Base-by-base conservation (phyloP, 805 yeast genomes). In the Spathaspora passalidarum region DNA sequence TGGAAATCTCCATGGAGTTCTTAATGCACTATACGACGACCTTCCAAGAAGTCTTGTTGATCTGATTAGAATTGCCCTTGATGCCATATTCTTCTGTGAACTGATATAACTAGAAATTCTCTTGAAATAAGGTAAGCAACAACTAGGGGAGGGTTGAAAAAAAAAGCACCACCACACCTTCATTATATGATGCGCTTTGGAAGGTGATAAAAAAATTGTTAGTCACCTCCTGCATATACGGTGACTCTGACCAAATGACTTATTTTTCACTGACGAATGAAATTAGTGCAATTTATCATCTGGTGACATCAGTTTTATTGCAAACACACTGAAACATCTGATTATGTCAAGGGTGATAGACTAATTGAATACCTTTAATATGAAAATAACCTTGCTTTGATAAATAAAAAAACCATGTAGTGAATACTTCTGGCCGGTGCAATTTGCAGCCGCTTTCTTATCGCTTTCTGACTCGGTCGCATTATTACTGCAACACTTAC, bases 251-350 rank as follows among this genome's bases (percentile, higher is more conserved):
- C 14, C 16, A n/a, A n/a, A n/a, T n/a, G n/a, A n/a, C n/a, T n/a
- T n/a, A n/a, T n/a, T n/a, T n/a, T 25, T 25, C 14, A 17, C 18
- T 19, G 22, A 35, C 21, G 18, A 35, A 35, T 35, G 11, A 35
- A 18, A 35, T 35, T 35, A 17, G 18, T 35, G 17, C 14, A 35
- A 35, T 35, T 35, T 18, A 35, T 35, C 38, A 35, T 35, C 38
- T 13, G 34, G 14, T 29, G 34, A 29, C 34, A 29, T 29, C 34
- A 29, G 17, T 3, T n/a, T 2, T 29, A 29, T 13, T 29, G 14
- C 13, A 29, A n/a, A 29, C 34, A 4, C 29, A 25, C n/a, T 10
- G 29, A 25, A 25, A 10, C 29, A 25, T 25, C 29, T n/a, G 29
- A 25, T n/a, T 25, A 7, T 25, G 13, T 7, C 8, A n/a, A 10